phyloP scores from a whole-genome alignment of 371 early-diverging fungal genomes.

The Nematocida sp. region DNA sequence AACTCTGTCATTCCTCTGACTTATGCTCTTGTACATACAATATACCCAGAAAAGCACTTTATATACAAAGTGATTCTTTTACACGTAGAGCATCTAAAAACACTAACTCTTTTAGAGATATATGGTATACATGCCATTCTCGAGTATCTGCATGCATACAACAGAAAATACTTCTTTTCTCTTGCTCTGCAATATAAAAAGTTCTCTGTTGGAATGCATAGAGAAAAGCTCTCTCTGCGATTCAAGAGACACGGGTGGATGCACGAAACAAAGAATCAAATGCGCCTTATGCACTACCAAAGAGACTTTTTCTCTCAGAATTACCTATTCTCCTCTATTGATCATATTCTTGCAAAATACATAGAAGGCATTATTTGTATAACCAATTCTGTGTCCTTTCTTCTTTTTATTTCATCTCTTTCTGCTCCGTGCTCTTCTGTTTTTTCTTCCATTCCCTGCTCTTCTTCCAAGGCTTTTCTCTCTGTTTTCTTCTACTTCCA shows the following conservation, averaged over 20 bases:
- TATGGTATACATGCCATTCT: conserved; percentile 7
- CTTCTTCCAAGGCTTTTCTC: conserved; percentile 18
- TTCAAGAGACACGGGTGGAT: conserved; percentile 9
- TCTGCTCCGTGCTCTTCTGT: neutral
- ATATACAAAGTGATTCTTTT: conserved; percentile 1
- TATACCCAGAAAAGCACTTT: conserved; percentile 44
- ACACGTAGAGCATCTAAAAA: neutral
- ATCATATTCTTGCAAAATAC: conserved; percentile 1
- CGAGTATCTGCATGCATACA: conserved; percentile 34
- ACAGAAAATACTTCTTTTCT: neutral
- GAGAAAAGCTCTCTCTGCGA: neutral
- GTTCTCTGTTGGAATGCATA: neutral
- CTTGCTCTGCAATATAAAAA: neutral
- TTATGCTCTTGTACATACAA: neutral
- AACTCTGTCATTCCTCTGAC: conserved; percentile 1
- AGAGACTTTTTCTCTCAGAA: conserved; percentile 25
- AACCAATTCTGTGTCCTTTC: neutral
- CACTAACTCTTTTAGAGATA: conserved; percentile 3
- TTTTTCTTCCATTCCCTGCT: conserved; percentile 17
- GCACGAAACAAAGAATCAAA: neutral
- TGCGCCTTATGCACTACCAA: conserved; percentile 31
- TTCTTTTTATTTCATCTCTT: conserved; percentile 14
- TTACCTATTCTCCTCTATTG: conserved; percentile 6
- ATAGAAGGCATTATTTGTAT: conserved; percentile 12
- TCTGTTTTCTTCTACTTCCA: neutral